Base-by-base conservation (phyloP, 306 rosid species). In the Prunus kanzakura region DNA sequence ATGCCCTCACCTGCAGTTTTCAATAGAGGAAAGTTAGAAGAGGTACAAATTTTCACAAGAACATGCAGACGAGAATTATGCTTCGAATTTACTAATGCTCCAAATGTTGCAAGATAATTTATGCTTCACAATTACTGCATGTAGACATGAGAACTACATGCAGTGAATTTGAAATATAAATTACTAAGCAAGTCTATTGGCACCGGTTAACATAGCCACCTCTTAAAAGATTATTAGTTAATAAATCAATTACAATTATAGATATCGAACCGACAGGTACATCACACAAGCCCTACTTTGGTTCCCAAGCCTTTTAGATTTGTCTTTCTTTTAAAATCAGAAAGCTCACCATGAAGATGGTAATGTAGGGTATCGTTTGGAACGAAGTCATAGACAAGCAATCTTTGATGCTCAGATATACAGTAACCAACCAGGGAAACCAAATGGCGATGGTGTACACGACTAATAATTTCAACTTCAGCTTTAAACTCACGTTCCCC, bases 401-500 rank as follows among this genome's bases (percentile, higher is more conserved):
- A 84, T 69, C 99, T 88, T 76, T 92, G 99, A 84, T 87, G 88
- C 29, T 92, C 96, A 9, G 90, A 91, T 80, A 91, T 91, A 82
- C 99, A 96, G 79, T 91, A 92, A 73, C 99, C 99, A 67, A 96
- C 99, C 65, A 96, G 80, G 66, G 99, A 96, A 80, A 96, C 99
- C 84, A 96, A 86, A 82, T 96, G 98, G 23, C 99, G 97, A 84
- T 96, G 99, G 82, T 96, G 99, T 67, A 96, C 92, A 46, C 99
- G 89, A 86, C 98, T 87, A 77, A 96, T 96, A 74, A 85, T 96
- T 83, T 96, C 99, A 63, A 96, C 99, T 83, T 96, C 99, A 73
- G 99, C 99, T 79, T 93, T 87, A 85, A 95, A 96, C 78, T 96
- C 99, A 35, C 98, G 97, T 70, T 95, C 99, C 68, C 99, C 99